Percentiles rank a stretch among this genome's conserved stretches.
Evolutionary conservation across 768 basidiomycete genomes (phyloP).

Genomic region (Pulveroboletus sp.): DNA sequence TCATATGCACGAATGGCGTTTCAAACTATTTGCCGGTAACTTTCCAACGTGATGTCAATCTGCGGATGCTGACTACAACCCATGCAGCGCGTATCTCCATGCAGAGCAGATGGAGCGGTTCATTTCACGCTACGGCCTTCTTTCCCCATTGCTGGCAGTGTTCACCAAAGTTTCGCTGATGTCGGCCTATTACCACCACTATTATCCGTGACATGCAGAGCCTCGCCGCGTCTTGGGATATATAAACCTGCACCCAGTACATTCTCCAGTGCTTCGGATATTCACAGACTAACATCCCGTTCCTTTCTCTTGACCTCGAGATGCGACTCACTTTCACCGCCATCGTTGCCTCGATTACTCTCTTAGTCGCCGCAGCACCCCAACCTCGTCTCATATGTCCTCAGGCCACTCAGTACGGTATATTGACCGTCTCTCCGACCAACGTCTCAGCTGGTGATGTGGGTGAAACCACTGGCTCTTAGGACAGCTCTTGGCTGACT

Average conservation of each 20-base stretch:
- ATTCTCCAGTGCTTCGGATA: neutral
- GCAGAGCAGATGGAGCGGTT: too few species aligned
- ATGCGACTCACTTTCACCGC: slow-evolving; percentile 19
- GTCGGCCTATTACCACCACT: neutral
- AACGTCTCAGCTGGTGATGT: slow-evolving; percentile 25
- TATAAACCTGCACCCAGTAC: slow-evolving; percentile 4
- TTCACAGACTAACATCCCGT: neutral
- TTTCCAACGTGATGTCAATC: too few species aligned
- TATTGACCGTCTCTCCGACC: slow-evolving; percentile 15
- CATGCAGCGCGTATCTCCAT: too few species aligned
- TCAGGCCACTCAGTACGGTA: slow-evolving; percentile 20
- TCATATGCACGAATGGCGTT: too few species aligned
- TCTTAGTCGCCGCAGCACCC: slow-evolving; percentile 17
- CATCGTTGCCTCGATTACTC: slow-evolving; percentile 7
- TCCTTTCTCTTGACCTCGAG: neutral
- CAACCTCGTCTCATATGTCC: slow-evolving; percentile 20
- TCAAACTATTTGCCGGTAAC: too few species aligned
- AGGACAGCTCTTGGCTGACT: slow-evolving; percentile 1
- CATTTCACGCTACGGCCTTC: neutral
- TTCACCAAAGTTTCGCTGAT: too few species aligned
- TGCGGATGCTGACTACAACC: too few species aligned
- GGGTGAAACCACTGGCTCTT: neutral
- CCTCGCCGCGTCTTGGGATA: neutral
- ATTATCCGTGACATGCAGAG: neutral
- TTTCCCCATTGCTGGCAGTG: neutral